Evolutionary conservation across 208 protist genomes (phyloP).

Genomic region (Porcisia deanei): DNA sequence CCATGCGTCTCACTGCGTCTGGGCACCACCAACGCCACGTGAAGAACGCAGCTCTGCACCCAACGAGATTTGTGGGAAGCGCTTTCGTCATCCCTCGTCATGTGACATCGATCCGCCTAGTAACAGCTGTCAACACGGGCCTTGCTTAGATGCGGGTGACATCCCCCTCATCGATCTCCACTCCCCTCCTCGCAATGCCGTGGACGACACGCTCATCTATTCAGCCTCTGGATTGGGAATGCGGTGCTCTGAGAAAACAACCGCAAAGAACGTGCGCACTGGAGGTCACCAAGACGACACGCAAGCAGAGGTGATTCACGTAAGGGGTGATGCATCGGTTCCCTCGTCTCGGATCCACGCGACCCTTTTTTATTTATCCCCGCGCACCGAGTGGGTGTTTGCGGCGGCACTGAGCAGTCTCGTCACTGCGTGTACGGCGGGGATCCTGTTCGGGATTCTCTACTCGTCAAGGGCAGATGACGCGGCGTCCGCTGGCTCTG

Average conservation of each 20-base stretch:
- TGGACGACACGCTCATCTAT: slow-evolving; percentile 6
- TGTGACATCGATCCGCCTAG: not conserved
- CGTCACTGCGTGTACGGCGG: slow-evolving; percentile 2
- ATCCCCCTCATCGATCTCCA: not conserved
- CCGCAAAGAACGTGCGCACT: not conserved
- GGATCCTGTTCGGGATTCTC: not conserved
- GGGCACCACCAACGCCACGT: not conserved
- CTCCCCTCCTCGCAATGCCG: not conserved
- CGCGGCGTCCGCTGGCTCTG: not conserved
- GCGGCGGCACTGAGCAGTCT: not conserved
- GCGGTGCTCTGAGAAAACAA: not conserved
- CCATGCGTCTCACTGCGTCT: not conserved
- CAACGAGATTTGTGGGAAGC: not conserved
- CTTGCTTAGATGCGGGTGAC: not conserved
- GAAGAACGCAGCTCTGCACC: not conserved
- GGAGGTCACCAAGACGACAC: not conserved
- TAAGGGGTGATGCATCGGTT: not conserved
- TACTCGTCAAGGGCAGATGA: not conserved
- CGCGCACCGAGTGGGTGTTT: slow-evolving; percentile 7
- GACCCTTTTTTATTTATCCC: slow-evolving; percentile 1
- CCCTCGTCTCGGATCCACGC: not conserved
- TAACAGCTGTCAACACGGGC: not conserved
- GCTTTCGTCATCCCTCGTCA: not conserved
- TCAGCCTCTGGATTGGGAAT: not conserved
- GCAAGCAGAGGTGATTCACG: not conserved